Conservation (phyloP, 1,139 yeast species). For the Suhomyces taliae region DNA sequence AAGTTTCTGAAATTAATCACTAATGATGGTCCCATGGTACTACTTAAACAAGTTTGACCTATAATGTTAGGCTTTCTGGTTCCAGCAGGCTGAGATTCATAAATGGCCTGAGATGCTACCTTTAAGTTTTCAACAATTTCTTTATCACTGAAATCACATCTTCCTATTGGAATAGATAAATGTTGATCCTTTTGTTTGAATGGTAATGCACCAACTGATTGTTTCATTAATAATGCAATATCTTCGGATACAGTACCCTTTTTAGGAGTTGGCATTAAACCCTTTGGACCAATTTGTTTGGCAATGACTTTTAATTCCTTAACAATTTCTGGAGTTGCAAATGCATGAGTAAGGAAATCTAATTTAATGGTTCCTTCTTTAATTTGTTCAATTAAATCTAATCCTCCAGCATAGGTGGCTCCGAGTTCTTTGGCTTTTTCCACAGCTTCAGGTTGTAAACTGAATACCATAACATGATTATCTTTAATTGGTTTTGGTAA, state of each 20-base stretch:
- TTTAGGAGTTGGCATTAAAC: conserved; percentile 84
- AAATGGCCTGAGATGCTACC: conserved; percentile 67
- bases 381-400: conserved; percentile 65
- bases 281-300: conserved; percentile 80
- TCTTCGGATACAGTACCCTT: conserved; percentile 85
- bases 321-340: conserved; percentile 82
- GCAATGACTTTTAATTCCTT: conserved; percentile 65
- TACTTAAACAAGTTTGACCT: conserved; percentile 67
- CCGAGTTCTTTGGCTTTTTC: conserved; percentile 58
- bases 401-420: conserved; percentile 68
- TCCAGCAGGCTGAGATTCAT: conserved; percentile 55
- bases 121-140: conserved; percentile 73
- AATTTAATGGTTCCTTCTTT: conserved; percentile 53
- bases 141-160: conserved; percentile 74
- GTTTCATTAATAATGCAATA: conserved; percentile 50
- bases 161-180: conserved; percentile 71
- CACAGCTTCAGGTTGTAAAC: conserved; percentile 53
- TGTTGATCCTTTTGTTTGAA: conserved; percentile 67
- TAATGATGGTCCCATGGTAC: conserved; percentile 81
- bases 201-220: conserved; percentile 65
- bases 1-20: conserved; percentile 51
- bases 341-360: conserved; percentile 68
- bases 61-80: conserved; percentile 68
- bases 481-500: conserved; percentile 76
- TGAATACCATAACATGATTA: conserved; percentile 67